Evolutionary conservation across 1,139 yeast genomes (phyloP), one percentile per base, ranked within the genome.

Genomic region (Scheffersomyces segobiensis): DNA sequence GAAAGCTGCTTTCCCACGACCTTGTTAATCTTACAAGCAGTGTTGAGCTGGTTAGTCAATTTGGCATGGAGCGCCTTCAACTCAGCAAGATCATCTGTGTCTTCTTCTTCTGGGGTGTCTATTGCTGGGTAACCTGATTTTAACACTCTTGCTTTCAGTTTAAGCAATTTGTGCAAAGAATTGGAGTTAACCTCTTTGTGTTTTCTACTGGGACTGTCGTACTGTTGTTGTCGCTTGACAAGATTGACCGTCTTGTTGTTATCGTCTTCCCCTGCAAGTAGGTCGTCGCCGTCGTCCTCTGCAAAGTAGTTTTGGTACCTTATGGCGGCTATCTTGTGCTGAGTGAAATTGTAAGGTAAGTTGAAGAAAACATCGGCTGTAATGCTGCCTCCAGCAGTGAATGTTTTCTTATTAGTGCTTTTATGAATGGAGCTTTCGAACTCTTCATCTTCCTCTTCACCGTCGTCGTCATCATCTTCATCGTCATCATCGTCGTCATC

Each of bases 11-110:
- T 65, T 17, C 78, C 77, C 49, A 88, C 77, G 18, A 82, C 64
- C 54, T 76, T 70, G 57, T 84, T 80, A 22, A 87, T 77, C 57
- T 80, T 82, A n/a, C 73, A 62, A 3, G 87, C 80, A 71, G 91
- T 87, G 47, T 56, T 56, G 46, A 75, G 66, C 52, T 68, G 67
- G 18, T 61, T 65, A 5, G 57, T 51, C 49, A 75, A 62, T 14
- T 62, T 60, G 1, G 64, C 60, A 56, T 74, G 67, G 21, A 72
- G 54, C 42, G 60, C 60, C 53, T 68, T 63, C 47, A 76, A 66
- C 19, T 64, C 63, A 1, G 60, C 60, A 20, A 71, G 47, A 55
- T 68, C 72, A 5, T 60, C 50, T 4, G 65, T 59, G 6, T 57
- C 60, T 46, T 70, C 74, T 20, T 66, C 53, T 32, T 64, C 65